Base-by-base conservation (phyloP, 345 rosid species). In the Hibiscus tridactylites region DNA sequence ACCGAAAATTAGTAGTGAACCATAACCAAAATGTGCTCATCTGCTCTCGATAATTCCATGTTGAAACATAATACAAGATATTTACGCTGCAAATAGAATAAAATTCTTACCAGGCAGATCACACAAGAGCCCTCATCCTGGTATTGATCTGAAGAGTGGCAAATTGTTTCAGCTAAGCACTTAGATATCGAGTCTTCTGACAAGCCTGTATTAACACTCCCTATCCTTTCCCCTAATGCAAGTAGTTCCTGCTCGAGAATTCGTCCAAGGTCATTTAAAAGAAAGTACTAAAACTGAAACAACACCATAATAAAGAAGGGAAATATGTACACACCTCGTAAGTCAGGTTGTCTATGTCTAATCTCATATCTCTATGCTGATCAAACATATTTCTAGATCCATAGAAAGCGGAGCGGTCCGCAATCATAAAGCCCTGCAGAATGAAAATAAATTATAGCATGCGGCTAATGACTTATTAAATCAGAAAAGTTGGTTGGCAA, bases 151-250 rank as follows among this genome's bases (percentile, higher is more conserved):
- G 82, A 78, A 3, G 81, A 74, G 65, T 76, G 72, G 68, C 81
- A 80, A 21, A 71, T 46, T 9, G 86, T 78, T 75, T 79, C 89
- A 15, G 75, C 79, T 86, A 93, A 72, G 74, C 92, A 83, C 71
- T 83, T 85, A 6, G 88, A 74, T 79, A 91, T 76, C 52, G 68
- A 68, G 50, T 79, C 87, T 73, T 82, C 91, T 2, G 96, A 82
- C 81, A 93, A 77, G 53, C 98, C 97, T 3, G 97, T 93, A 76
- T 77, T 91, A 37, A 91, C 97, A 67, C 70, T 85, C 56, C 97
- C 98, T 39, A 93, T 93, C 77, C 96, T 91, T 80, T 91, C 98
- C 26, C 92, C 97, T 31, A 93, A 77, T 50, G 88, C 97, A 76
- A 93, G 88, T 62, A 93, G 79, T 58, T 93, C 98, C 97, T 93